Evolutionary conservation across 2,329 filamentous ascomycete genomes (phyloP), one percentile per base, ranked within the genome.

Genomic region (Coniochaeta sp.): DNA sequence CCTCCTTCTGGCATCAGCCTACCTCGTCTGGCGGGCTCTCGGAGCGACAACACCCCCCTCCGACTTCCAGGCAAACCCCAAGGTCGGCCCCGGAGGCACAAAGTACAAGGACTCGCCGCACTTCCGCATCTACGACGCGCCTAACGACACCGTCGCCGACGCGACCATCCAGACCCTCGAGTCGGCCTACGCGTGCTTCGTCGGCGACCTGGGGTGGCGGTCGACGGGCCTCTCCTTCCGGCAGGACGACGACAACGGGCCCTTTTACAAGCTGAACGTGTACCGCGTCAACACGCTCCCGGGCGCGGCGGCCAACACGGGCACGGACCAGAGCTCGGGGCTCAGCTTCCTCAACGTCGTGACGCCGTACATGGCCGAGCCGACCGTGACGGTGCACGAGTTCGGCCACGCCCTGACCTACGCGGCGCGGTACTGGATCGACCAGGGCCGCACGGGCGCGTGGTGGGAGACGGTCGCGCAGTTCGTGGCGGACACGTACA

Each of bases 401-500:
- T 81, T 73, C 57, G 79, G 79, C 0, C 79, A 81, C 62, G 78
- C 71, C 0, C 67, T 82, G 62, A 77, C 78, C 19, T 81, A 80
- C 60, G 72, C 75, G 17, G 75, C 75, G 61, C 67, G 70, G 4
- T 71, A 71, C 9, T 79, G 77, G 77, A 72, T 81, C 3, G 68
- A 79, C 58, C 79, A 81, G 61, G 67, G 63, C 1, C 70, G 72
- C 2, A 81, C 78, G 0, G 78, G 78, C 0, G 77, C 78, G 3
- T 81, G 79, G 79, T 80, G 77, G 77, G 79, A 81, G 68, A 76
- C 78, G 1, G 68, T 81, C 0, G 79, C 79, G 40, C 79, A 82
- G 62, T 81, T 75, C 69, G 71, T 81, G 5, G 77, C 78, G 4
- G 79, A 81, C 60, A 77, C 75, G 0, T 81, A 77, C 67, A 71